Conservation (phyloP, 805 yeast genomes). For the Schizosaccharomyces cryophilus region DNA sequence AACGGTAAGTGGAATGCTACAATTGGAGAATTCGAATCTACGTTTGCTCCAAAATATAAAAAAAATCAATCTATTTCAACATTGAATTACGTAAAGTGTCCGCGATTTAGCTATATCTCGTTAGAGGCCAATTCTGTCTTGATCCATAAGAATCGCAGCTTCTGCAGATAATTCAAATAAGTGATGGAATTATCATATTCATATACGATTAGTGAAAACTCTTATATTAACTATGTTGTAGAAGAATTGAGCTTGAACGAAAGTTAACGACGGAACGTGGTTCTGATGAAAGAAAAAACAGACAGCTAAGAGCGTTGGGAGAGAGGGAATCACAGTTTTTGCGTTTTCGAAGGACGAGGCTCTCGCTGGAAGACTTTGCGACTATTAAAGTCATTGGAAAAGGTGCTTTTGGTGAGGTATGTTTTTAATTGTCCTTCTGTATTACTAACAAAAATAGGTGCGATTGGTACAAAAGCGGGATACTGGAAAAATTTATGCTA, state of each 20-base stretch:
- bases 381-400: conserved; percentile 84
- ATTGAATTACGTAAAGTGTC: too few species aligned
- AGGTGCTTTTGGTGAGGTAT: conserved; percentile 96
- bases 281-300: conserved; percentile 61
- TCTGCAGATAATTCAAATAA: too few species aligned
- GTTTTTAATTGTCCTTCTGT: neutral
- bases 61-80: too few species aligned
- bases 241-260: conserved; percentile 57
- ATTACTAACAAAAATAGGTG: neutral
- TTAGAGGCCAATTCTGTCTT: too few species aligned
- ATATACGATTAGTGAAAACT: too few species aligned
- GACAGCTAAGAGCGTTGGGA: conserved; percentile 64
- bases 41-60: too few species aligned
- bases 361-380: conserved; percentile 58
- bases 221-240: neutral
- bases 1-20: conserved; percentile 22
- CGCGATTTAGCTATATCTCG: too few species aligned
- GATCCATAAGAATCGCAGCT: too few species aligned
- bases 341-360: conserved; percentile 60
- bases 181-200: too few species aligned
- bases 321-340: conserved; percentile 70
- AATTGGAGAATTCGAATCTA: neutral
- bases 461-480: conserved; percentile 77
- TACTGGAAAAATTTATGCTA: conserved; percentile 76
- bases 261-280: conserved; percentile 42